phyloP scores from a whole-genome alignment of 495 filamentous ascomycete species.

The Beverwykella pulmonaria region DNA sequence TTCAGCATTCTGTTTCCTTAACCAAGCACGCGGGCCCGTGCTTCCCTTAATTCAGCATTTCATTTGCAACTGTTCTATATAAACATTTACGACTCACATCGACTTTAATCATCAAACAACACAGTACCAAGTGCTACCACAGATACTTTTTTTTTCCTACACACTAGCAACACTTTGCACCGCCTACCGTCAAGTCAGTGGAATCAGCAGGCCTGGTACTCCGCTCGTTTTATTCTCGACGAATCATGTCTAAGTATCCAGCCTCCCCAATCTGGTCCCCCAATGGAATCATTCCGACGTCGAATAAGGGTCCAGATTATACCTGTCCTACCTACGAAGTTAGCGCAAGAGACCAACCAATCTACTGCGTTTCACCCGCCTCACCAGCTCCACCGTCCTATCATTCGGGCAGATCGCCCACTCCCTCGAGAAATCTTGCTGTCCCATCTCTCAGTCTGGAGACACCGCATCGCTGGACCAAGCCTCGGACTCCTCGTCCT shows the following conservation, averaged over 20 bases:
- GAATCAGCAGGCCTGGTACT: too few relatives aligned
- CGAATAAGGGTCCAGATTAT: neutral
- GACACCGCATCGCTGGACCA: neutral
- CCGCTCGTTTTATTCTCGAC: too few relatives aligned
- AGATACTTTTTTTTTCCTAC: too few relatives aligned
- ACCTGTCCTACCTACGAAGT: conserved; percentile 14
- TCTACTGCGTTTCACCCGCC: conserved; percentile 12
- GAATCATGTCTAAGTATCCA: conserved; percentile 12
- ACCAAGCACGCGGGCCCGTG: too few relatives aligned
- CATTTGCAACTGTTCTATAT: too few relatives aligned
- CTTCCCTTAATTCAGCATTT: too few relatives aligned
- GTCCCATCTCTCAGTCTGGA: conserved; percentile 18
- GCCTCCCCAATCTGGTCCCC: neutral
- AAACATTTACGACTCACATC: too few relatives aligned
- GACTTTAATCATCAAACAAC: too few relatives aligned
- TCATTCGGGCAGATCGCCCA: conserved; percentile 1
- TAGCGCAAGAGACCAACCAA: conserved; percentile 19
- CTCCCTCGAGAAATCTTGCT: conserved; percentile 8
- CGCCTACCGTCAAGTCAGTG: too few relatives aligned
- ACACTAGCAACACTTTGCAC: too few relatives aligned
- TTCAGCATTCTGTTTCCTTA: too few relatives aligned
- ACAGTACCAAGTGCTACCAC: too few relatives aligned
- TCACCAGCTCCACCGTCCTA: conserved; percentile 20
- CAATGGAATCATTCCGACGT: conserved; percentile 10
- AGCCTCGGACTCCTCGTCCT: conserved; percentile 7